Conservation (phyloP, 208 protist genomes). For the Entamoeba moshkovskii region DNA sequence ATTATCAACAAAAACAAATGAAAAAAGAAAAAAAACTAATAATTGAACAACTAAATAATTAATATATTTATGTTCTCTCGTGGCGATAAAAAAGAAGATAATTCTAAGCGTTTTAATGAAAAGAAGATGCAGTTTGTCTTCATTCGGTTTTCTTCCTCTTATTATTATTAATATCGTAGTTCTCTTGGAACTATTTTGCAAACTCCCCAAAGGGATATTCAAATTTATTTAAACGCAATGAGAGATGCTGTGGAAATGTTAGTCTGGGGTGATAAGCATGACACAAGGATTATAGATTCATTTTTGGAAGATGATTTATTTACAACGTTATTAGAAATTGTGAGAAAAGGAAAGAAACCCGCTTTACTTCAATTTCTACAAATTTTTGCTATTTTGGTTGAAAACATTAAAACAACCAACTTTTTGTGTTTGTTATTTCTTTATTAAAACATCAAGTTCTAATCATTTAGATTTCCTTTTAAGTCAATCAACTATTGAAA, state of each 20-base stretch:
- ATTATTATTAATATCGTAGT: neutral
- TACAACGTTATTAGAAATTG: neutral
- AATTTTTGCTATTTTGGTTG: neutral
- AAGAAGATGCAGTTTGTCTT: neutral
- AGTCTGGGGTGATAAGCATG: neutral
- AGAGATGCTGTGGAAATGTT: neutral
- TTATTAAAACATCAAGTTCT: neutral
- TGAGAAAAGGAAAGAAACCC: neutral
- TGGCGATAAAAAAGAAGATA: neutral
- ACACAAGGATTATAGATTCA: neutral
- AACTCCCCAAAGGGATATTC: neutral
- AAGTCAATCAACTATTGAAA: neutral
- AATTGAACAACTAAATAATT: neutral
- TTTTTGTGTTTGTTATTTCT: neutral
- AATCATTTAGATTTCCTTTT: neutral
- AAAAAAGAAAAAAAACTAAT: neutral
- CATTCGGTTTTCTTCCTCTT: neutral
- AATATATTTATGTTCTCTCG: neutral
- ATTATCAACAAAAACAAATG: neutral
- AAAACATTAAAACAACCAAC: neutral
- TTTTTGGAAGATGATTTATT: neutral
- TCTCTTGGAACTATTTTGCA: neutral
- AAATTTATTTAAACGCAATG: neutral
- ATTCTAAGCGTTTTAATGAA: neutral
- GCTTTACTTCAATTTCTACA: neutral